Evolutionary conservation across 352 stramenopile species (phyloP).

Genomic region (Phytophthora multivora): DNA sequence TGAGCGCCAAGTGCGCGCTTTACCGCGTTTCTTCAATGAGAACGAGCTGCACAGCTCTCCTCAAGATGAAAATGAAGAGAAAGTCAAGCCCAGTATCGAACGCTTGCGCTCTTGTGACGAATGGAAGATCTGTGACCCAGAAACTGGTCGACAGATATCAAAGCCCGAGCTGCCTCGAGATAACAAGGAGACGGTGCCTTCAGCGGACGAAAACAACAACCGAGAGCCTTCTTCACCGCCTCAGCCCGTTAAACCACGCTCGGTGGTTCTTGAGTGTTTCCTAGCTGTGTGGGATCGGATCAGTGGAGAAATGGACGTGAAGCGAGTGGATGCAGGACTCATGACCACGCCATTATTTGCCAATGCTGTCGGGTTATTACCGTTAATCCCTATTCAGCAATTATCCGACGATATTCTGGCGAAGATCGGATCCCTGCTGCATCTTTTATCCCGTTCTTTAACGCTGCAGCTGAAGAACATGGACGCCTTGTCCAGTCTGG

Average conservation of each 20-base stretch:
- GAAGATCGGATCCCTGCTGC: conserved; percentile 29
- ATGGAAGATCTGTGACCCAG: conserved; percentile 83
- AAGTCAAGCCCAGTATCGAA: conserved; percentile 71
- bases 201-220: conserved; percentile 16
- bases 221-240: neutral
- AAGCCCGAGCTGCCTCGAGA: conserved; percentile 8
- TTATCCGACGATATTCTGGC: conserved; percentile 15
- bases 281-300: conserved; percentile 30
- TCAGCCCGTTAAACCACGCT: conserved; percentile 3
- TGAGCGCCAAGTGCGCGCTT: conserved; percentile 57
- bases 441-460: conserved; percentile 33
- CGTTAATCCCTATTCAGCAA: conserved; percentile 16
- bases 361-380: conserved; percentile 29
- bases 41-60: conserved; percentile 40
- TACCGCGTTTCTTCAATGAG: conserved; percentile 75
- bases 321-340: conserved; percentile 22
- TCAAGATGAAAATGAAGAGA: conserved; percentile 20
- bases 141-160: conserved; percentile 59
- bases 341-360: conserved; percentile 24
- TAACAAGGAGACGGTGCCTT: neutral
- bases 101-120: conserved; percentile 78
- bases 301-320: conserved; percentile 29
- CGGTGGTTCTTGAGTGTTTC: conserved; percentile 33
- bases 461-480: conserved; percentile 27
- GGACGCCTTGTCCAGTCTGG: conserved; percentile 4